Evolutionary conservation across 441 rosid genomes (phyloP), one percentile per base, ranked within the genome.

Genomic region (Pelargonium myrrhifolium): DNA sequence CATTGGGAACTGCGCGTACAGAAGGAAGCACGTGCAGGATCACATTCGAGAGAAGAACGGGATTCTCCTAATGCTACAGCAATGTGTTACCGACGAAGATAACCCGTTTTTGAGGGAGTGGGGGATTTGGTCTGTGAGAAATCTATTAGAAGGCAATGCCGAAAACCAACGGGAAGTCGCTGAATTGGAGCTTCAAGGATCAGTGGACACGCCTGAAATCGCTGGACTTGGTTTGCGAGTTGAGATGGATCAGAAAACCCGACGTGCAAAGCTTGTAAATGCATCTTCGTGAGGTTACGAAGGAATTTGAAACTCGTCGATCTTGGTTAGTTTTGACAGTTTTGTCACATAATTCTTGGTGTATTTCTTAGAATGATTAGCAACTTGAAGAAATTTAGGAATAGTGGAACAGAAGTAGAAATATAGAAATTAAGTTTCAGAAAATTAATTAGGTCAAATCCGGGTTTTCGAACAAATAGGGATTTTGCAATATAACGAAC

Each of bases 81-180:
- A 90, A 63, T 89, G 96, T 66, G 92, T 89, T 31, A 69, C 76
- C 0, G 95, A 87, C 67, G 95, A 90, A 72, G 90, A 87, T n/a
- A 89, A 85, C 76, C 90, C 84, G 0, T 90, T 80, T 77, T 65
- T 89, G 71, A 89, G 94, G 69, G 95, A 93, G 74, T 93, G 98
- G 96, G 89, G 93, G 4, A 84, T 90, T 68, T 90, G 89, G 95
- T 70, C 84, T 5, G 65, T 81, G 65, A 85, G 93, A 74, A 91
- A 91, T 73, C 39, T 91, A 47, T 65, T 88, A 68, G 92, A 87
- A 78, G 90, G 91, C 68, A 91, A 91, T 74, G 39, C 74, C 35
- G 90, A 85, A 70, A 91, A 89, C 78, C 92, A 89, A 75, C 70
- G 76, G 51, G 77, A 68, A 2, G 92, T 93, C 0, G 83, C 86